Percentiles rank a stretch among this genome's conserved stretches.
phyloP scores from a whole-genome alignment of 2,329 filamentous ascomycete species.

The Cladorrhinum sp. region DNA sequence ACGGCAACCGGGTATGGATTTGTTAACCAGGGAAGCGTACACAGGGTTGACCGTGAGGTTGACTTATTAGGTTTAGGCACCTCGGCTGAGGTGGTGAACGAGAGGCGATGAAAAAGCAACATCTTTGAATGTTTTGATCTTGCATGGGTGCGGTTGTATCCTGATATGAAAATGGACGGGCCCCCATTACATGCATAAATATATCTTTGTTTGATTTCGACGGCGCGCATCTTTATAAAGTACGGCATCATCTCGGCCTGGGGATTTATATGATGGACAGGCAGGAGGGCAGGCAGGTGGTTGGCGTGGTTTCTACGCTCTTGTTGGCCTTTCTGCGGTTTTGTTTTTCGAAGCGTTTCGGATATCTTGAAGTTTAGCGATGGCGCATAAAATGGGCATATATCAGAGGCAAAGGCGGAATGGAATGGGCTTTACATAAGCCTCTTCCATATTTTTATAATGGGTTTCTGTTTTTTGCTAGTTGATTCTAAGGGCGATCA shows the following conservation, averaged over 20 bases:
- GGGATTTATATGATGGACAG: background rate
- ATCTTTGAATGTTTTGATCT: background rate
- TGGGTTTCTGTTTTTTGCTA: background rate
- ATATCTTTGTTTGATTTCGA: background rate
- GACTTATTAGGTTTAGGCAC: conserved; percentile 52
- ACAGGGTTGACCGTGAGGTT: conserved; percentile 49
- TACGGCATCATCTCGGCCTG: background rate
- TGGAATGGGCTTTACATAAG: background rate
- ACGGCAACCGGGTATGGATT: conserved; percentile 53
- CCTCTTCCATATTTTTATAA: background rate
- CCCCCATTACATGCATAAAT: background rate
- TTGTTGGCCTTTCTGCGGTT: background rate
- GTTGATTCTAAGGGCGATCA: background rate
- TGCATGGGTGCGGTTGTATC: background rate
- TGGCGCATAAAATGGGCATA: conserved; percentile 25
- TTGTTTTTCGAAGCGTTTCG: conserved; percentile 9
- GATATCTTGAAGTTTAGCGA: conserved; percentile 19
- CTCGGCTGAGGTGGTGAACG: conserved; percentile 56
- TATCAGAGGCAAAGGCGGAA: background rate
- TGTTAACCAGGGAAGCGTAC: conserved; percentile 57
- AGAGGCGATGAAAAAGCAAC: conserved; percentile 19
- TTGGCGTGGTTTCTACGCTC: background rate
- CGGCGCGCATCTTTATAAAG: background rate
- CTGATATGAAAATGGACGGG: too few relatives aligned
- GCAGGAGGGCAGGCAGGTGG: background rate